Evolutionary conservation across 2,329 filamentous ascomycete species (phyloP).

Genomic region (Colletotrichum somersetense): DNA sequence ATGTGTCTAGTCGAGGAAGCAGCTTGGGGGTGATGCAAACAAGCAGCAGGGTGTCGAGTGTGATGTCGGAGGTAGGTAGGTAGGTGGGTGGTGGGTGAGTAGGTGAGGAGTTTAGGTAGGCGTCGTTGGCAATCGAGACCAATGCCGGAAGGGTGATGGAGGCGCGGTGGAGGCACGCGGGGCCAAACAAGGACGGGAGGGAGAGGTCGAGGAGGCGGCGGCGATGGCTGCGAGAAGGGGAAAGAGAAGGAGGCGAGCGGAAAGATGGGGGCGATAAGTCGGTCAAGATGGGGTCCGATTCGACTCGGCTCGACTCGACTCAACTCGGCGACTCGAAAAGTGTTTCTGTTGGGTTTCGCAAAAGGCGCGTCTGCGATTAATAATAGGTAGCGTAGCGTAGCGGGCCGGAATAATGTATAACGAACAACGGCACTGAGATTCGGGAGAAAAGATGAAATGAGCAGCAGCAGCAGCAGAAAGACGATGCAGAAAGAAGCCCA

Average conservation of each 20-base stretch:
- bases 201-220: conserved; percentile 20
- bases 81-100: background rate
- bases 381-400: background rate
- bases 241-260: background rate
- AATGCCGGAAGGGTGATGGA: conserved; percentile 11
- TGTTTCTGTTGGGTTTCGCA: conserved; percentile 39
- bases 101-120: conserved; percentile 12
- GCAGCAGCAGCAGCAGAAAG: conserved; percentile 2
- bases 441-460: background rate
- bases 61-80: conserved; percentile 6
- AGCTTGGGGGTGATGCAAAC: conserved; percentile 23
- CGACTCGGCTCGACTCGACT: too few relatives aligned
- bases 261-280: conserved; percentile 14
- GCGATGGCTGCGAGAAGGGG: conserved; percentile 21
- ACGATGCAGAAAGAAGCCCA: conserved; percentile 8
- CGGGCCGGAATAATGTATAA: background rate
- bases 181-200: conserved; percentile 20
- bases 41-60: conserved; percentile 16
- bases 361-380: conserved; percentile 17
- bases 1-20: conserved; percentile 4
- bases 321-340: conserved; percentile 19
- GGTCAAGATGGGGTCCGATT: conserved; percentile 15
- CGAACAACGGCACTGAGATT: background rate
- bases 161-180: conserved; percentile 1
- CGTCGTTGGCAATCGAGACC: conserved; percentile 15